phyloP scores from a whole-genome alignment of 2,329 filamentous ascomycete species.

The Exophiala sideris region DNA sequence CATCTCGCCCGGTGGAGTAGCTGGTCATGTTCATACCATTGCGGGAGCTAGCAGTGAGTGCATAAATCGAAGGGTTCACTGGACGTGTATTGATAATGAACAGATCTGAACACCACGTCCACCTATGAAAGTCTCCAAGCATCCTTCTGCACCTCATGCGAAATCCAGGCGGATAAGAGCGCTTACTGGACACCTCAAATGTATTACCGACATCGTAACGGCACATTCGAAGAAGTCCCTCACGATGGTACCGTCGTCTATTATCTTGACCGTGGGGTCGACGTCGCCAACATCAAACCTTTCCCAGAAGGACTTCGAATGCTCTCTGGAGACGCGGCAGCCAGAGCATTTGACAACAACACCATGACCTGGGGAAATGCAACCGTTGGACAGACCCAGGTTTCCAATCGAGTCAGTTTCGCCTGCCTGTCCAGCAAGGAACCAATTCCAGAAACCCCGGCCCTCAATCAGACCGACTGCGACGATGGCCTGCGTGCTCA shows the following conservation, averaged over 20 bases:
- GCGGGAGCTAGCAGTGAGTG: conserved; percentile 72
- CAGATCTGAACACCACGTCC: conserved; percentile 56
- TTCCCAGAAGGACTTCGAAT: conserved; percentile 78
- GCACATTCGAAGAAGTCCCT: conserved; percentile 33
- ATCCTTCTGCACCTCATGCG: conserved; percentile 74
- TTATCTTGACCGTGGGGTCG: conserved; percentile 21
- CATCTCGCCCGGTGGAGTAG: conserved; percentile 57
- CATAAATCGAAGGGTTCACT: neutral
- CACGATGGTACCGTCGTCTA: conserved; percentile 52
- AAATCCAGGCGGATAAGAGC: conserved; percentile 74
- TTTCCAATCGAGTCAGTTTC: conserved; percentile 71
- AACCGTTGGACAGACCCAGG: conserved; percentile 50
- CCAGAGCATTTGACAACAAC: conserved; percentile 19
- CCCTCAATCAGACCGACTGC: conserved; percentile 73
- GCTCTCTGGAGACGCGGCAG: conserved; percentile 66
- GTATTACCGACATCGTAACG: conserved; percentile 70
- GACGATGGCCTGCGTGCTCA: conserved; percentile 76
- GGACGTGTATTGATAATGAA: neutral
- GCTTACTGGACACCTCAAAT: conserved; percentile 79
- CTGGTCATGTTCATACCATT: conserved; percentile 69
- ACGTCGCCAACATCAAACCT: conserved; percentile 59
- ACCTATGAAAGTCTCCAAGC: conserved; percentile 55
- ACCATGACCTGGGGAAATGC: conserved; percentile 20
- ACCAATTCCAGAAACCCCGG: conserved; percentile 64
- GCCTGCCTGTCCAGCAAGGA: conserved; percentile 81